Base-by-base conservation (phyloP, 1,284 basidiomycete species). In the Rhodotorula sp. region DNA sequence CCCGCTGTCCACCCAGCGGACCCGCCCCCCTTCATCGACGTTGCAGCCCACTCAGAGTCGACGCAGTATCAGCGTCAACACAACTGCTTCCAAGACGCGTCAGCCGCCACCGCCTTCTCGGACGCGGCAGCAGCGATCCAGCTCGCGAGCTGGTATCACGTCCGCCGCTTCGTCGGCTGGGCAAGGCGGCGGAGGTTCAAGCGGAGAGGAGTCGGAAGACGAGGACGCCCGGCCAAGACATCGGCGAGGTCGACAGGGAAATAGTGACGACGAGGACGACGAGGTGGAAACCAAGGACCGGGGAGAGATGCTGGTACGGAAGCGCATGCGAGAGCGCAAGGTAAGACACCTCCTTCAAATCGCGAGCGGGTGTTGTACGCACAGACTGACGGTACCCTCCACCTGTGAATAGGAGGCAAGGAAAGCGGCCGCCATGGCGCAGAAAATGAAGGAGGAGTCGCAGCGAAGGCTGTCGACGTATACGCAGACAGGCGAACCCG, bases 271-370 rank as follows among this genome's bases (percentile, higher is more conserved):
- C 16, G 79, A 81, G 34, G 84, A 85, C 66, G 85, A 86, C 69
- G 85, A 84, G 69, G 80, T 82, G 15, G 77, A 81, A 57, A 79
- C 80, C 16, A 78, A 80, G 49, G 86, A 87, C 76, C 80, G 85
- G 38, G 86, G 86, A 14, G 85, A 85, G 69, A 84, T 84, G 74
- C 82, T 87, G 15, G 84, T 87, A 67, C 79, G 83, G 50, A 80
- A 83, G 55, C 78, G 86, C 43, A 83, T 84, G 80, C 82, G 82
- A 71, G 84, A 85, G 65, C 78, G 85, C 31, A 71, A 71, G 38
- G 70, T 68, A 49, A 52, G 66, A 28, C 38, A 2, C 18, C 5
- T 16, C 10, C 3, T 5, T 7, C 3, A 5, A 2, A 34, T 28
- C 1, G 21, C 12, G 21, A 23, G 28, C 34, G 21, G 5, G 38